Base-by-base conservation (phyloP, 192 early-diverging fungal genomes). In the Spinellus fusiger region DNA sequence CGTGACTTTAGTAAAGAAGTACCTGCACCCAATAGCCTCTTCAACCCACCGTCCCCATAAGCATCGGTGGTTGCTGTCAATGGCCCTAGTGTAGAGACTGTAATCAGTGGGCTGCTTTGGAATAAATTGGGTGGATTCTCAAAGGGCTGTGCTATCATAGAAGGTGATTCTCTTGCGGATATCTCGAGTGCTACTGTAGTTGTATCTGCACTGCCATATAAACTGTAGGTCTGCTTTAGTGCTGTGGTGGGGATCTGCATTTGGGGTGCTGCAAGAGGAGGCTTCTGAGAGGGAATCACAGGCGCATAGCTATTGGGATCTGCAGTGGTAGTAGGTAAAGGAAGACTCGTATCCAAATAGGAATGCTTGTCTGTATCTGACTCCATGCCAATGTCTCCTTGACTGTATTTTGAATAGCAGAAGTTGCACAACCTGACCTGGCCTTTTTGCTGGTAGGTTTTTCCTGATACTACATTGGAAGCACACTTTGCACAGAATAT, bases 401-500 rank as follows among this genome's bases (percentile, higher is more conserved):
- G 78, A 26, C 79, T 73, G 26, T 79, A 61, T 66, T 86, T 75
- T 51, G 77, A 57, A 22, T 78, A 70, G 61, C 89, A 82, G 60
- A 82, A 83, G 51, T 85, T 69, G 69, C 89, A 86, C 4, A 89
- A 78, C 13, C 87, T 80, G 70, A 84, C 73, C n/a, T 76, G 76
- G n/a, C 76, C 89, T 59, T 89, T 74, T 31, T 88, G 80, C 28
- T 83, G 84, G 64, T 88, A 86, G 22, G 77, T 76, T 34, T 78
- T 74, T 29, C 89, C 88, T 7, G 82, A 65, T 18, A 91, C 82
- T 10, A 80, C 80, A 22, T 84, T 76, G 4, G 84, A 87, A 0
- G 90, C 86, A 73, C 90, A 92, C 56, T 79, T 78, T 25, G 78
- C 74, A 67, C 90, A 90, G 59, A 90, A 88, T 13, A 90, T 90